Base-by-base conservation (phyloP, 441 rosid species). In the Manihot esculenta region DNA sequence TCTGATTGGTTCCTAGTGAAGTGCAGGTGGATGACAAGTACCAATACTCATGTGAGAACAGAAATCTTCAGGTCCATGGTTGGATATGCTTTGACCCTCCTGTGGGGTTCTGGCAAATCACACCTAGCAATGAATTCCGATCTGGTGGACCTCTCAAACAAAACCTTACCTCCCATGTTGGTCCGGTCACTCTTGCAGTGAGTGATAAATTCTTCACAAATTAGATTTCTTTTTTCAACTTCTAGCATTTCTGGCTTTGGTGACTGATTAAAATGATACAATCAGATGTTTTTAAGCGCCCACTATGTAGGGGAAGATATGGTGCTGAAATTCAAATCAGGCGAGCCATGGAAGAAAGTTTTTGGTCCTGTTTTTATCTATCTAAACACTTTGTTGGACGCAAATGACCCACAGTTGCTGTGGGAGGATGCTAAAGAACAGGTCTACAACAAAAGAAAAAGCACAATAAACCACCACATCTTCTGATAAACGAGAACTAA, bases 91-190 rank as follows among this genome's bases (percentile, higher is more conserved):
- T 66, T 4, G 78, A 79, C 45, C 84, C 91, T 5, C 67, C 81
- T 0, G 76, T 88, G n/a, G 99, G 99, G 35, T 89, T 82, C 76
- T 94, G 97, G 99, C 95, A 87, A 72, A 94, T 92, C 70, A 92
- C 92, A 59, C 99, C 99, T 42, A 90, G 97, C 64, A 78, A 86
- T 53, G 99, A 94, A 80, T 94, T 90, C 75, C 83, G 94, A 64
- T 83, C 95, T 4, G 99, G 97, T 12, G 99, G 99, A 62, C 90
- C 83, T 0, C 77, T 78, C 20, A 92, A 94, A 77, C 99, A 94
- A 72, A 90, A 90, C 72, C 95, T 94, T 62, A 92, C 95, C 7
- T 94, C 97, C 63, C 97, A 94, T 62, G 97, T 90, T 44, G 97
- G 97, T 53, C 99, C 97, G 3, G 77, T 66, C 64, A 88, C 85